A percentile compares a stretch with the other conserved stretches of the same genome.
These are phyloP conservation scores for Tuber aestivum DNA, from an alignment of 495 filamentous ascomycete species.

Conservation along the genomic window DNA sequence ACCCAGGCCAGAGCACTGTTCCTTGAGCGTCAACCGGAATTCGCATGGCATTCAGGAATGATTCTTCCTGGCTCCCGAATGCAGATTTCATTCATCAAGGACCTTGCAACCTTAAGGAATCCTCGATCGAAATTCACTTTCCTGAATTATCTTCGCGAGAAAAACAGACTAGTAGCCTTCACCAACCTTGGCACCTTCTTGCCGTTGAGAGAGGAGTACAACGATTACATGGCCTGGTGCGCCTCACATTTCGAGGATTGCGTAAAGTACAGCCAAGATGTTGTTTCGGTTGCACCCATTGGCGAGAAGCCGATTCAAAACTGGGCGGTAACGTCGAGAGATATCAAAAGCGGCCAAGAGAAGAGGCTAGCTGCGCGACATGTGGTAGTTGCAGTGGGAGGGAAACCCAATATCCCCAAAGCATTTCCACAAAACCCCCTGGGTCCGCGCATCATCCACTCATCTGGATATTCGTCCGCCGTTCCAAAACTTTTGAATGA, in stretches of 20 bases:
- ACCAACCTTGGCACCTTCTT: slow-evolving; percentile 85
- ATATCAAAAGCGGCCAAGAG: slow-evolving; percentile 51
- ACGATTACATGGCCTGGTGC: slow-evolving; percentile 94
- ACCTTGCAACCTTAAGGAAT: slow-evolving; percentile 80
- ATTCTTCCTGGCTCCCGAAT: slow-evolving; percentile 85
- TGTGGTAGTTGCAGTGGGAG: slow-evolving; percentile 81
- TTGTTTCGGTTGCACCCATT: slow-evolving; percentile 54
- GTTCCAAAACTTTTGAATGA: slow-evolving; percentile 59
- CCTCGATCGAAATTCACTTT: slow-evolving; percentile 91
- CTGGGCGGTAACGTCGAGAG: slow-evolving; percentile 54
- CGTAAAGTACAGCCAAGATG: slow-evolving; percentile 73
- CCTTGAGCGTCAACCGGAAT: slow-evolving; percentile 74
- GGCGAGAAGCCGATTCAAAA: slow-evolving; percentile 48
- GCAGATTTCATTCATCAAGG: slow-evolving; percentile 98
- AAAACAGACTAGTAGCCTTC: slow-evolving; percentile 75
- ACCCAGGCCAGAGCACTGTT: slow-evolving; percentile 58
- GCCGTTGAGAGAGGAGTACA: slow-evolving; percentile 79
- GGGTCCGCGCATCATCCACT: slow-evolving; percentile 66
- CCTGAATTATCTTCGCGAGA: slow-evolving; percentile 79
- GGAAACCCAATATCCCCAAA: slow-evolving; percentile 68
- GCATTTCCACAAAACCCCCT: slow-evolving; percentile 56
- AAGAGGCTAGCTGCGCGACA: slow-evolving; percentile 60
- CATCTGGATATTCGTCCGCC: slow-evolving; percentile 70
- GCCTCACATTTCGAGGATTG: slow-evolving; percentile 70
- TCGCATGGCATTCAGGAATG: slow-evolving; percentile 94